Evolutionary conservation across 2,329 filamentous ascomycete species (phyloP), one percentile per base, ranked within the genome.

Genomic region (Botryotinia calthae): DNA sequence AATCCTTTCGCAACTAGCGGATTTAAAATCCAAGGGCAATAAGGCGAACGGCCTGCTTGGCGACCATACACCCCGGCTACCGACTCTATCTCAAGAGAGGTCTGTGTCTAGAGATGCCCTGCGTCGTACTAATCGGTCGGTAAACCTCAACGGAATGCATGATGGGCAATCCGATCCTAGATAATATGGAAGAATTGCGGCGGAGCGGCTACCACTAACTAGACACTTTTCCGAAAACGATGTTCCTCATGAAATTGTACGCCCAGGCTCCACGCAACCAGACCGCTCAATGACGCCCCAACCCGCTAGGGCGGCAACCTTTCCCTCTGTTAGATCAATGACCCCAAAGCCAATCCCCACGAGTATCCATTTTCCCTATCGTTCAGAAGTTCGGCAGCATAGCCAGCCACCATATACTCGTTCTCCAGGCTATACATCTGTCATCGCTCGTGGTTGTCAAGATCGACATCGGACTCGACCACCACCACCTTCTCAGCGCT

Each of bases 101-200:
- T 37, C 65, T 12, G 18, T 28, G n/a, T 68, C 65, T 31, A 68
- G 34, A 68, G 48, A 68, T 18, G 20, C 48, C 37, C 10, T 68
- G 28, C 48, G 65, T 16, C 65, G 65, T 42, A 56, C 34, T 16
- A 42, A 14, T 28, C 65, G 65, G 25, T 68, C 65, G 37, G 40
- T 31, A 31, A 68, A 68, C n/a, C 65, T 56, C 12, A 56, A 37
- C 14, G 65, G 65, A 31, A 44, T 31, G n/a, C 65, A 56, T 44
- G 40, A 68, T 42, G 65, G 48, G 51, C 65, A 68, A 28, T 68
- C n/a, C 25, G 65, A 68, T 28, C 65, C 65, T 42, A 56, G 65
- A 31, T 28, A 48, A 20, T 68, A 68, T 68, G 65, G 65, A 44
- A 68, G 48, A 56, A 28, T 34, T 56, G 37, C 48, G 16, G 34